These are phyloP conservation scores for Amaranthus palmeri DNA, from an alignment of 148 eudicot species.

Conservation along the genomic window DNA sequence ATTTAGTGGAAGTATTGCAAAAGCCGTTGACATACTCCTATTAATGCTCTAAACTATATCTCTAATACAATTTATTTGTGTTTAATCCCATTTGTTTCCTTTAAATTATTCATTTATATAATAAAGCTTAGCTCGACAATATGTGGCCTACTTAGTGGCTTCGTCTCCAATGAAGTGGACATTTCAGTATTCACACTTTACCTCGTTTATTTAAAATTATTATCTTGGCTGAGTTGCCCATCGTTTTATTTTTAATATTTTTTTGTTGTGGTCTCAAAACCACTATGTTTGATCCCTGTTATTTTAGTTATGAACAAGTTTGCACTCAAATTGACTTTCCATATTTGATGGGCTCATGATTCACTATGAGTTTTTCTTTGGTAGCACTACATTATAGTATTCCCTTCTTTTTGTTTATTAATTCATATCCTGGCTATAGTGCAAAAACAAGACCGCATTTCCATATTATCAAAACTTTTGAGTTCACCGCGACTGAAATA, in stretches of 20 bases:
- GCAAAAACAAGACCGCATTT: too few relatives aligned
- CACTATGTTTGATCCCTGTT: neutral
- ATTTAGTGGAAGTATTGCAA: slow-evolving; percentile 15
- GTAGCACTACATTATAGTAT: neutral
- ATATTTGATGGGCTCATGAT: neutral
- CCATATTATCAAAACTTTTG: too few relatives aligned
- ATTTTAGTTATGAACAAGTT: neutral
- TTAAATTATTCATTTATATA: slow-evolving; percentile 5
- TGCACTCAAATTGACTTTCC: neutral
- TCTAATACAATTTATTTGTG: slow-evolving; percentile 13
- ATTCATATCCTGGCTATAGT: too few relatives aligned
- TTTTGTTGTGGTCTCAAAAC: neutral
- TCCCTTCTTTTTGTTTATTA: too few relatives aligned
- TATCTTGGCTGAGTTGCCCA: slow-evolving; percentile 14
- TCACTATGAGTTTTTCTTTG: neutral
- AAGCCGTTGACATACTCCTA: slow-evolving; percentile 22
- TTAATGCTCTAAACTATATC: slow-evolving; percentile 27
- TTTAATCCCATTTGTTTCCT: slow-evolving; percentile 12
- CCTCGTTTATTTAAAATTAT: slow-evolving; percentile 12
- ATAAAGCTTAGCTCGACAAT: slow-evolving; percentile 12
- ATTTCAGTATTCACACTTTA: slow-evolving; percentile 16
- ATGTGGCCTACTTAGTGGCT: slow-evolving; percentile 27
- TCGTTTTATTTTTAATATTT: neutral
- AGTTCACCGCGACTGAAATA: too few relatives aligned
- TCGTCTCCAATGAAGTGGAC: slow-evolving; percentile 8